Conservation (phyloP, 495 filamentous ascomycete genomes). For the Aspergillus taichungensis region DNA sequence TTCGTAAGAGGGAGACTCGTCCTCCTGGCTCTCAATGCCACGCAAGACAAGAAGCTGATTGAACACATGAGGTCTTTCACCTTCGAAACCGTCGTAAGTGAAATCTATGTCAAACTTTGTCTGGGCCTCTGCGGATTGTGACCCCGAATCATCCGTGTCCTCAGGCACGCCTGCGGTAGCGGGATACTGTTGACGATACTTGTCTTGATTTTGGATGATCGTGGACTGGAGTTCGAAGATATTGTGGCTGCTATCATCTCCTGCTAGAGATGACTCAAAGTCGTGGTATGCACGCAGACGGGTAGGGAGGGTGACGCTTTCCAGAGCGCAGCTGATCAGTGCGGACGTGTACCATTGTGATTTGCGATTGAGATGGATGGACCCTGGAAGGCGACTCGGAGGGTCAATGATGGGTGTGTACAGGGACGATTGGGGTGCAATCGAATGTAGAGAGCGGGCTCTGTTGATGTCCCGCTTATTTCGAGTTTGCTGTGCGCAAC, state of each 20-base stretch:
- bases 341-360: slow-evolving; percentile 80
- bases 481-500: slow-evolving; percentile 33
- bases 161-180: slow-evolving; percentile 6
- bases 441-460: slow-evolving; percentile 56
- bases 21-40: slow-evolving; percentile 32
- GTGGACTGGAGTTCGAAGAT: slow-evolving; percentile 65
- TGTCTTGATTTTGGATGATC: slow-evolving; percentile 21
- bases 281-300: slow-evolving; percentile 52
- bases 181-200: slow-evolving; percentile 6
- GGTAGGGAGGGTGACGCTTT: slow-evolving; percentile 71
- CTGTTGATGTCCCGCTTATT: slow-evolving; percentile 55
- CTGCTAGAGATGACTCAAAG: slow-evolving; percentile 63
- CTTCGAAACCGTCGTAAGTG: slow-evolving; percentile 34
- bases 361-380: slow-evolving; percentile 50
- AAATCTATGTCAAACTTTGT: slow-evolving; percentile 51
- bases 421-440: slow-evolving; percentile 62
- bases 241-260: slow-evolving; percentile 64
- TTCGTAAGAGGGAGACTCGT: slow-evolving; percentile 14
- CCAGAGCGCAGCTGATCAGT: slow-evolving; percentile 66
- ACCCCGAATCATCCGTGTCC: background rate
- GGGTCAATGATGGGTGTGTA: slow-evolving; percentile 69
- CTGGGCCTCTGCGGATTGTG: slow-evolving; percentile 13
- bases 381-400: slow-evolving; percentile 45
- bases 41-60: slow-evolving; percentile 46
- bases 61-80: slow-evolving; percentile 47